These are phyloP conservation scores for Colletotrichum endophyticum DNA, from an alignment of 2,329 filamentous ascomycete species.

Conservation along the genomic window DNA sequence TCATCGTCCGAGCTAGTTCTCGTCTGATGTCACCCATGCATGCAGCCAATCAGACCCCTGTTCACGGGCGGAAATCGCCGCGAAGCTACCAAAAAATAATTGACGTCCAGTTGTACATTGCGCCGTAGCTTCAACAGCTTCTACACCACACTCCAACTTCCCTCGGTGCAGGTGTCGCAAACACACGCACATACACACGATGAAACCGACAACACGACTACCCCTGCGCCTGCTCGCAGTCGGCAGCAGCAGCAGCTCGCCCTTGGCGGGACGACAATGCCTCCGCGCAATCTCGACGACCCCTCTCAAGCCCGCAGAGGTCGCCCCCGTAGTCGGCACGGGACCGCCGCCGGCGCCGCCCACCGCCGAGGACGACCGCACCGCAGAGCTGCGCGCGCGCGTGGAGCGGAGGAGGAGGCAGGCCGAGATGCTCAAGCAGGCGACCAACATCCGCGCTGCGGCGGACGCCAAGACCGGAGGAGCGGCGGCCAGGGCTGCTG, in stretches of 20 bases:
- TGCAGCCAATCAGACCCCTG: slow-evolving; percentile 3
- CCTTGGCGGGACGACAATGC: slow-evolving; percentile 26
- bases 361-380: slow-evolving; percentile 35
- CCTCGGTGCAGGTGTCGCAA: not conserved
- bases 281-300: slow-evolving; percentile 32
- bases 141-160: not conserved
- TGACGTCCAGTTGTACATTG: not conserved
- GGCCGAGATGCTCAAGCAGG: slow-evolving; percentile 58
- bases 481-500: slow-evolving; percentile 41
- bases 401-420: slow-evolving; percentile 58
- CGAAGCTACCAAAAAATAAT: slow-evolving; percentile 9
- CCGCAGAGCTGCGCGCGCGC: slow-evolving; percentile 35
- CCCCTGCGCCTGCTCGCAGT: slow-evolving; percentile 30
- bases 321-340: slow-evolving; percentile 57
- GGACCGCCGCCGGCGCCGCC: slow-evolving; percentile 66
- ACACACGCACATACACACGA: slow-evolving; percentile 27
- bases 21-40: slow-evolving; percentile 3
- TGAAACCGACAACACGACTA: slow-evolving; percentile 46
- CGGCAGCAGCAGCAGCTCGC: slow-evolving; percentile 1
- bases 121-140: not conserved
- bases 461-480: slow-evolving; percentile 30
- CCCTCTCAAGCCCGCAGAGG: slow-evolving; percentile 43
- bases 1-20: not conserved
- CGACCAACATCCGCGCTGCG: slow-evolving; percentile 48
- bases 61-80: not conserved